These are phyloP conservation scores for Chaetomium cochliodes DNA, from an alignment of 495 filamentous ascomycete genomes.

Conservation along the genomic window DNA sequence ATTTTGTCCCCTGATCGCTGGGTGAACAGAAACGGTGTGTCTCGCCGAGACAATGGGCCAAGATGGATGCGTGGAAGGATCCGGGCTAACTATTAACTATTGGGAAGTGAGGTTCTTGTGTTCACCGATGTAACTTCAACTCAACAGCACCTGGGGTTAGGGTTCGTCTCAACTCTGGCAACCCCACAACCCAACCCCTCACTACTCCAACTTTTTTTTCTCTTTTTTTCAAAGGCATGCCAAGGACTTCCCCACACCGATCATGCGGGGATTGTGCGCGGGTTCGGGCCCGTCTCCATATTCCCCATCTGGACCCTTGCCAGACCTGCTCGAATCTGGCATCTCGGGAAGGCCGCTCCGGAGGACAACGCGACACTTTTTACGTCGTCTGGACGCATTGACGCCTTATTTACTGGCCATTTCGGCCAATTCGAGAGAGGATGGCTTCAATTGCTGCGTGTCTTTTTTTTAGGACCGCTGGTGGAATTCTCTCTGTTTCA, in stretches of 20 bases:
- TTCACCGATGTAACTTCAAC: too few species aligned
- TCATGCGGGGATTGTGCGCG: slow-evolving; percentile 5
- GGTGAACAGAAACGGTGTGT: too few species aligned
- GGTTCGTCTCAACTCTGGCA: too few species aligned
- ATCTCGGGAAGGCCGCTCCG: slow-evolving; percentile 38
- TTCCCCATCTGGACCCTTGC: slow-evolving; percentile 26
- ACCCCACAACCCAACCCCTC: neutral
- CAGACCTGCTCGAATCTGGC: slow-evolving; percentile 34
- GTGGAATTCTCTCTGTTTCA: neutral
- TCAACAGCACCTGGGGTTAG: too few species aligned
- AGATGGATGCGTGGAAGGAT: too few species aligned
- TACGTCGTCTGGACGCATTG: neutral
- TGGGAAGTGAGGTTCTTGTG: too few species aligned
- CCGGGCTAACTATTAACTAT: too few species aligned
- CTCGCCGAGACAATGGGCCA: too few species aligned
- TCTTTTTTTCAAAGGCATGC: neutral
- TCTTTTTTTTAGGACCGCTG: neutral
- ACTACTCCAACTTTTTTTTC: neutral
- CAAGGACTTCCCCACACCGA: neutral
- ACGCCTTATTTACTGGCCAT: slow-evolving; percentile 7
- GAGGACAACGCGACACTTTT: slow-evolving; percentile 38
- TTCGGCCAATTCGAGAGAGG: neutral
- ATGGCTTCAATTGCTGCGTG: neutral
- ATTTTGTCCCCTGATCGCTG: too few species aligned
- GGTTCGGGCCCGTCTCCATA: slow-evolving; percentile 17